Evolutionary conservation across 257 asterid species (phyloP).

Genomic region (Solanum pinnatisectum): DNA sequence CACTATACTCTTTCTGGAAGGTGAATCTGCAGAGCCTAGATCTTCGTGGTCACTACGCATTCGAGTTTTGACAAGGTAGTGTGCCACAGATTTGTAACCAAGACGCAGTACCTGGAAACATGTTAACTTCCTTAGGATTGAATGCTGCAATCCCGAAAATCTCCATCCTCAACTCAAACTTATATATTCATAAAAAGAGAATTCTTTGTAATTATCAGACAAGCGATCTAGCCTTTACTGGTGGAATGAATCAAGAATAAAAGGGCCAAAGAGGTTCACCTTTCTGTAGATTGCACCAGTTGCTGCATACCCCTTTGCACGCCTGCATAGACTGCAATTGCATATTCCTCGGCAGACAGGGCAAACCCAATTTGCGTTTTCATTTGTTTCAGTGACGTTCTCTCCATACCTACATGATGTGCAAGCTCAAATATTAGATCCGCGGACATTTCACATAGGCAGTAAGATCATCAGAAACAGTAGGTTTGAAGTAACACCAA

Average conservation of each 20-base stretch:
- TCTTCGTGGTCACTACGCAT: conserved; percentile 7
- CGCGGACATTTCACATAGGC: background rate
- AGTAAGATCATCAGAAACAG: background rate
- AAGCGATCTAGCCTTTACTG: background rate
- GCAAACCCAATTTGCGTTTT: conserved; percentile 53
- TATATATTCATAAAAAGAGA: background rate
- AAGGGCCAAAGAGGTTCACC: conserved; percentile 19
- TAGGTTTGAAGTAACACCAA: background rate
- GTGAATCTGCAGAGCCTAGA: conserved; percentile 4
- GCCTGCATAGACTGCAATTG: conserved; percentile 67
- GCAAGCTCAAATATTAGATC: background rate
- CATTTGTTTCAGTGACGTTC: conserved; percentile 48
- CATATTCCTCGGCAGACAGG: conserved; percentile 74
- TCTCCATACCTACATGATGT: conserved; percentile 50
- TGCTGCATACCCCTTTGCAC: conserved; percentile 52
- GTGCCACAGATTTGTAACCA: conserved; percentile 77
- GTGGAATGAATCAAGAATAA: background rate
- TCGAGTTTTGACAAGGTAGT: conserved; percentile 47
- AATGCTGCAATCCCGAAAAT: background rate
- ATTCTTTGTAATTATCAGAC: background rate
- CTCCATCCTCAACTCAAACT: background rate
- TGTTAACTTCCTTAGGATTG: background rate
- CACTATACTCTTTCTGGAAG: conserved; percentile 7
- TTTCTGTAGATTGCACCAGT: conserved; percentile 41
- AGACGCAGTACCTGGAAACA: conserved; percentile 29